Evolutionary conservation across 352 stramenopile genomes (phyloP).

Genomic region (Aphanomyces invadans): DNA sequence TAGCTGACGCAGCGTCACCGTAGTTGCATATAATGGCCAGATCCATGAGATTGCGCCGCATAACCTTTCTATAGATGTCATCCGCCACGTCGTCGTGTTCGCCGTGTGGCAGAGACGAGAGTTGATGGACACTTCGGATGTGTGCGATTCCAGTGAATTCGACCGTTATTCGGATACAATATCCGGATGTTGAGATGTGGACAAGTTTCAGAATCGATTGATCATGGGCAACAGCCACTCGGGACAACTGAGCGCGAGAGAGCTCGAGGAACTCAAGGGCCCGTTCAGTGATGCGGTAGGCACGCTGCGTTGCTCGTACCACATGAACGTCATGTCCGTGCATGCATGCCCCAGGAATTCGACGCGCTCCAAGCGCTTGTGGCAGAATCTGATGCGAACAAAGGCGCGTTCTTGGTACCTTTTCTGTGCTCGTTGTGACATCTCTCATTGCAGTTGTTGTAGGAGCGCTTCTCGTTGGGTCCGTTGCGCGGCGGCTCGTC

Average conservation of each 20-base stretch:
- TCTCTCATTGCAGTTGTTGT: conserved; percentile 32
- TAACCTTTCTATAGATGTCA: too few relatives aligned
- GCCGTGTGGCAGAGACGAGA: too few relatives aligned
- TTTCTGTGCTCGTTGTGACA: conserved; percentile 23
- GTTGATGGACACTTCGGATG: too few relatives aligned
- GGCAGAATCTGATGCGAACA: neutral
- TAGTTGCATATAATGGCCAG: too few relatives aligned
- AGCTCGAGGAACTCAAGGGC: conserved; percentile 35
- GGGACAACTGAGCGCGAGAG: neutral
- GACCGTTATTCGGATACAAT: neutral
- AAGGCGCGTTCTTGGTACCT: conserved; percentile 31
- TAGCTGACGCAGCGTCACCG: too few relatives aligned
- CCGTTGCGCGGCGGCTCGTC: neutral
- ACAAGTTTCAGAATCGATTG: too few relatives aligned
- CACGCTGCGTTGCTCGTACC: neutral
- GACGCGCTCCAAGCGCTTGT: conserved; percentile 37
- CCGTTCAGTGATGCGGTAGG: conserved; percentile 72
- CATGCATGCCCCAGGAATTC: conserved; percentile 41
- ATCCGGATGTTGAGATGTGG: neutral
- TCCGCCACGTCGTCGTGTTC: too few relatives aligned
- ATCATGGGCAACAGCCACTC: conserved; percentile 23
- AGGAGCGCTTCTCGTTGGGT: conserved; percentile 31
- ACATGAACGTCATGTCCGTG: neutral
- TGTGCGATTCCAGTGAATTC: too few relatives aligned
- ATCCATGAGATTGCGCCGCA: too few relatives aligned